Evolutionary conservation across 805 yeast species (phyloP), one percentile per base, ranked within the genome.

Genomic region (Metschnikowia reukaufii): DNA sequence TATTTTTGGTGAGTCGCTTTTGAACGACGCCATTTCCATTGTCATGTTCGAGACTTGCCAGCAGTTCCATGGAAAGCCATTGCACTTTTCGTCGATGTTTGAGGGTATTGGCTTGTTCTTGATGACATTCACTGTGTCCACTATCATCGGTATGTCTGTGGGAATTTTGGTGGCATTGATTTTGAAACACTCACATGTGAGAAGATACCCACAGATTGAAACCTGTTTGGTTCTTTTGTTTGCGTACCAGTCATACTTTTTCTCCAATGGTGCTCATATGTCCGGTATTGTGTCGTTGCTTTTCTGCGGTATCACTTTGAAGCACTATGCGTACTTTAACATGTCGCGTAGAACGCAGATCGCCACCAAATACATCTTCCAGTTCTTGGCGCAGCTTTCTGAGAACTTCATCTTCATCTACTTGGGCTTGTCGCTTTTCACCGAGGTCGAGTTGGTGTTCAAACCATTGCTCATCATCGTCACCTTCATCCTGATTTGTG

Each of bases 41-140:
- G 99, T 94, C 58, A 92, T 94, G 96, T 94, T 94, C 71, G 99
- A 94, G 70, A 94, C 99, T 0, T 91, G 97, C 62, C 97, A 90
- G 66, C 88, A 90, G 68, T 89, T 94, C 66, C 95, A 91, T 59
- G 98, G 96, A 37, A 84, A 87, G 55, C 65, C 66, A 2, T 86
- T 92, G 0, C 79, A 81, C 41, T 74, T 88, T 52, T 76, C 86
- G 12, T 83, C 88, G n/a, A 66, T 91, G 39, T 88, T 95, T 65
- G 92, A 89, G 70, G 99, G 99, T 78, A 78, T 89, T 27, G 96
- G 97, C 1, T 77, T 94, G 52, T 94, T 94, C 68, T 65, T 92
- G 62, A 85, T 94, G 86, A 91, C 96, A 0, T 94, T 94, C 65
- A 87, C 96, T 21, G 83, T 95, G 36, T 87, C 96, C 19, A 77